These are phyloP conservation scores for Diutina siamensis DNA, from an alignment of 1,139 yeast genomes.

Conservation along the genomic window DNA sequence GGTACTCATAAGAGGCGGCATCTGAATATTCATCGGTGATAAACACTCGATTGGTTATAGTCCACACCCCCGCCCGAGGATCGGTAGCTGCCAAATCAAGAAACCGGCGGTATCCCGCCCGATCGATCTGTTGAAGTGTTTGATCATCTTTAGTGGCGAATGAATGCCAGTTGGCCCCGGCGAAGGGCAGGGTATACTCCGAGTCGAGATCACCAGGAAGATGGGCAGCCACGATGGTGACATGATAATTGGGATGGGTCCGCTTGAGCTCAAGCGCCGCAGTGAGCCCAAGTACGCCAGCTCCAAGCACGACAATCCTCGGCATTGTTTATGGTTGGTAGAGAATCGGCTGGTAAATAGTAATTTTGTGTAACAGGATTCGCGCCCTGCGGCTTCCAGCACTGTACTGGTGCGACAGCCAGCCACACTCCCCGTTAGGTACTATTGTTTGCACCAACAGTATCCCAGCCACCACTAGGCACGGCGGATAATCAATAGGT, in stretches of 20 bases:
- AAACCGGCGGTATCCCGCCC: conserved; percentile 28
- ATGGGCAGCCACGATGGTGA: conserved; percentile 10
- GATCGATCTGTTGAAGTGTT: conserved; percentile 20
- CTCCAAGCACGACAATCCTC: conserved; percentile 4
- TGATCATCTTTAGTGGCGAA: conserved; percentile 8
- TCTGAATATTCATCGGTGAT: conserved; percentile 18
- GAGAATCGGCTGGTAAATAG: background rate
- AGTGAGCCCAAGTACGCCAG: conserved; percentile 6
- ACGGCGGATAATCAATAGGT: background rate
- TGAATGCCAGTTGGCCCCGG: conserved; percentile 12
- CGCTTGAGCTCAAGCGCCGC: conserved; percentile 6
- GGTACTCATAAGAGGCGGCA: conserved; percentile 15
- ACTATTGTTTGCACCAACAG: background rate
- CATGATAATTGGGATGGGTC: conserved; percentile 6
- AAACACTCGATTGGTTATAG: conserved; percentile 17
- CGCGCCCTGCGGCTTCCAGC: background rate
- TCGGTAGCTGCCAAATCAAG: conserved; percentile 25
- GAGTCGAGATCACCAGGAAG: conserved; percentile 10
- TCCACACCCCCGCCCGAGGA: conserved; percentile 36
- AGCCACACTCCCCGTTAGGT: background rate
- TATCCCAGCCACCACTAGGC: background rate
- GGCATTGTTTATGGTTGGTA: too few species aligned
- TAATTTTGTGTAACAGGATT: too few species aligned
- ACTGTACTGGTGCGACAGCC: background rate
- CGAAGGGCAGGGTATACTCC: conserved; percentile 11